These are phyloP conservation scores for Sechiopsis laciniata DNA, from an alignment of 306 rosid species.

Conservation along the genomic window DNA sequence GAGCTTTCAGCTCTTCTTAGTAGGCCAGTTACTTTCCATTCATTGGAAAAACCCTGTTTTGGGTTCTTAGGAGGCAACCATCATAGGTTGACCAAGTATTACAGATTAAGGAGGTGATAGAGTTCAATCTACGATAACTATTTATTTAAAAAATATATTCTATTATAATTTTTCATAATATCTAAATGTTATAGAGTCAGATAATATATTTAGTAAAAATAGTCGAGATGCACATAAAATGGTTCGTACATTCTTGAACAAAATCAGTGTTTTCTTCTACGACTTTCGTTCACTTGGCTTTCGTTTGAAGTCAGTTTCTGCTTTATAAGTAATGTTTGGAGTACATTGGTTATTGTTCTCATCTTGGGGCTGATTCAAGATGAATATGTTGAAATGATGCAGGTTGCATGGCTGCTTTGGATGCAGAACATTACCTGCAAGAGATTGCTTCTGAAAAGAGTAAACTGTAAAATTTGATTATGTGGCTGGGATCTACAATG, in stretches of 20 bases:
- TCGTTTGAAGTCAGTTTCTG: background rate
- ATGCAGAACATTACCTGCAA: constrained; percentile 25
- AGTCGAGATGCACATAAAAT: no score
- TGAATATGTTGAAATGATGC: constrained; percentile 11
- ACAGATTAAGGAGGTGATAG: no score
- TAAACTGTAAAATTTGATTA: constrained; percentile 1
- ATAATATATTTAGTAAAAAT: no score
- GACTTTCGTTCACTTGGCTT: background rate
- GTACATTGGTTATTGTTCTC: background rate
- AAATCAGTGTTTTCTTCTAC: background rate
- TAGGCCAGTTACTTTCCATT: no score
- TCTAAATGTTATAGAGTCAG: no score
- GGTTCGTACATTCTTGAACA: no score
- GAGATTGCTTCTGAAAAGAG: constrained; percentile 7
- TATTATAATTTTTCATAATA: no score
- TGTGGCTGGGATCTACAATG: background rate
- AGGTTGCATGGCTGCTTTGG: constrained; percentile 27
- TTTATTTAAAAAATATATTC: no score
- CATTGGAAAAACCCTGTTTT: background rate
- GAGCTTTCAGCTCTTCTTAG: background rate
- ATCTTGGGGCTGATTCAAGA: constrained; percentile 7
- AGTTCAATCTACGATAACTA: no score
- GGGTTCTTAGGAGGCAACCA: background rate
- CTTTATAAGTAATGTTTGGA: background rate
- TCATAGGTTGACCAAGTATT: no score